phyloP scores from a whole-genome alignment of 2,329 filamentous ascomycete species.

The Cladosporium sp. region DNA sequence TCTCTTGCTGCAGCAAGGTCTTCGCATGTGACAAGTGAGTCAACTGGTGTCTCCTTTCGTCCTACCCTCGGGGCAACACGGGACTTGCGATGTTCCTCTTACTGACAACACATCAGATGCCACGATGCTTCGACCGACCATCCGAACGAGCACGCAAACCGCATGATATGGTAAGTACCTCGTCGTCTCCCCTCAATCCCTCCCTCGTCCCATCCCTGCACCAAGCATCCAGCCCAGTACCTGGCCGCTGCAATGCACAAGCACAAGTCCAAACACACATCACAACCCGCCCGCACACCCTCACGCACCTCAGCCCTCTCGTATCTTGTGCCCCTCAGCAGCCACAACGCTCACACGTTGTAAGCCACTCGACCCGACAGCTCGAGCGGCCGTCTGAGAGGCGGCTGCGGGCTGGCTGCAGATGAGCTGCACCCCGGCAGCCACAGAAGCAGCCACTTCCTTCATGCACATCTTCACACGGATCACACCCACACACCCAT shows the following conservation, averaged over 20 bases:
- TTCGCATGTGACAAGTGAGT: constrained; percentile 51
- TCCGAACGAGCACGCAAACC: constrained; percentile 70
- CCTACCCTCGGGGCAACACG: too few relatives aligned
- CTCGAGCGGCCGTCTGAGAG: neutral
- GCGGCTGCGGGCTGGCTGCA: neutral
- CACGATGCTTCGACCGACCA: constrained; percentile 68
- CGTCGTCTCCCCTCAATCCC: neutral
- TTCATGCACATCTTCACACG: neutral
- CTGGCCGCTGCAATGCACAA: too few relatives aligned
- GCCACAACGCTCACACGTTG: neutral
- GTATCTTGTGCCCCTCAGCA: neutral
- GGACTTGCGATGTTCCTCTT: neutral
- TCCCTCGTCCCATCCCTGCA: too few relatives aligned
- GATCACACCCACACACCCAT: too few relatives aligned
- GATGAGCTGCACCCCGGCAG: neutral
- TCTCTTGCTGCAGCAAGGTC: constrained; percentile 52
- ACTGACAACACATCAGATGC: constrained; percentile 46
- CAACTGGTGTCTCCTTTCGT: neutral
- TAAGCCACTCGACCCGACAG: too few relatives aligned
- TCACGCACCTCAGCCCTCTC: neutral
- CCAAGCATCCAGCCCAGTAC: too few relatives aligned
- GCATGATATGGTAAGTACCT: constrained; percentile 63
- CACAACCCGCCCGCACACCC: too few relatives aligned
- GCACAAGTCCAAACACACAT: too few relatives aligned
- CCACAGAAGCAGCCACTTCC: constrained; percentile 1